Base-by-base conservation (phyloP, 305 asterid species). In the Solanum hybrid region DNA sequence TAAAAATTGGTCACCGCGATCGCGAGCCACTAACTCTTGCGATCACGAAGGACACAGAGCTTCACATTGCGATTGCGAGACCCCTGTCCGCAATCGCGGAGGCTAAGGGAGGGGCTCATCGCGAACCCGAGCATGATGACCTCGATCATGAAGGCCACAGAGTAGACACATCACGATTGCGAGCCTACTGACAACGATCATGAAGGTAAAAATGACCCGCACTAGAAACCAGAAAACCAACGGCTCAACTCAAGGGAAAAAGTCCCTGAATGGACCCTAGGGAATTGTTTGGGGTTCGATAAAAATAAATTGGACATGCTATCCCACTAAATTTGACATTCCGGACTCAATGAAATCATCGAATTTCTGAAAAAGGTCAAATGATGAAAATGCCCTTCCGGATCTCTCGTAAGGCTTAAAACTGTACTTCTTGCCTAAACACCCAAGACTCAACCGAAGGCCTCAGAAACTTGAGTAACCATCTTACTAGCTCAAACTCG, bases 31-130 rank as follows among this genome's bases (percentile, higher is more conserved):
- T 57, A 57, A 57, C 67, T 2, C 67, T 57, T 2, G n/a, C 67
- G 0, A 51, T 51, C 67, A 51, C 10, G 4, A 51, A 51, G 67
- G n/a, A 51, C 67, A 51, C 1, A 16, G 3, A 16, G 4, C n/a
- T 51, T 51, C 67, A 51, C n/a, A 51, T 51, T 51, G 1, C 67
- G 67, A 16, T 51, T 51, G n/a, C 1, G n/a, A 51, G n/a, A 51
- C n/a, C 67, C 10, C n/a, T 51, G 67, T 2, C 67, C 0, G 0
- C 4, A 9, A 51, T 2, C 4, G 0, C n/a, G 10, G 22, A 16
- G 67, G n/a, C 3, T 51, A 51, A 16, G 8, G 4, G 4, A 51
- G n/a, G n/a, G 67, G n/a, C 67, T 51, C n/a, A 51, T 16, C n/a
- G n/a, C 1, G 10, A 51, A 16, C 1, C 0, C 3, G 0, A 51